These are phyloP conservation scores for Scheffersomyces segobiensis DNA, from an alignment of 1,139 yeast species.

Conservation along the genomic window DNA sequence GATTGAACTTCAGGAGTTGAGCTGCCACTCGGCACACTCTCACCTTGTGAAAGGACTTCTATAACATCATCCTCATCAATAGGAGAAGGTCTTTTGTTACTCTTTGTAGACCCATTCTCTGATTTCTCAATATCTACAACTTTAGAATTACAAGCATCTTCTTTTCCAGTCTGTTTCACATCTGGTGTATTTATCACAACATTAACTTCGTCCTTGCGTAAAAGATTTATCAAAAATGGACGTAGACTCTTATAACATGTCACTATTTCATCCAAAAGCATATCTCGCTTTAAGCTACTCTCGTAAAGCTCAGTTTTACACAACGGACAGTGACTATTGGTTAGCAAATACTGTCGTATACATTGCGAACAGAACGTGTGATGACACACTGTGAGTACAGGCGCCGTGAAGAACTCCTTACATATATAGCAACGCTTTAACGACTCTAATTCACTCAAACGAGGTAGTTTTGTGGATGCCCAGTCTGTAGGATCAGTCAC, in stretches of 20 bases:
- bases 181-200: not conserved
- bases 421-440: conserved; percentile 87
- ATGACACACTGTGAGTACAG: conserved; percentile 82
- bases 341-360: conserved; percentile 68
- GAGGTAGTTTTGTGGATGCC: conserved; percentile 53
- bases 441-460: conserved; percentile 62
- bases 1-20: conserved; percentile 4
- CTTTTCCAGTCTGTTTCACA: not conserved
- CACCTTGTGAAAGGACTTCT: conserved; percentile 1
- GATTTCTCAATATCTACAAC: not conserved
- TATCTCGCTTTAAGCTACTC: conserved; percentile 66
- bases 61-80: not conserved
- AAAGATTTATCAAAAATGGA: conserved; percentile 29
- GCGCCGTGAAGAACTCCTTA: conserved; percentile 79
- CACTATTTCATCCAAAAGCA: conserved; percentile 72
- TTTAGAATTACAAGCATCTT: not conserved
- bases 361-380: conserved; percentile 93
- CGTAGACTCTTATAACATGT: conserved; percentile 53
- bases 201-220: conserved; percentile 9
- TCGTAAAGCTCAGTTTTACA: conserved; percentile 75
- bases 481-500: conserved; percentile 77
- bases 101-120: not conserved
- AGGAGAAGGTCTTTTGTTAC: not conserved
- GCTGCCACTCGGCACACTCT: not conserved
- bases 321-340: conserved; percentile 70